A percentile compares a stretch with the other conserved stretches of the same genome.
These are phyloP conservation scores for Apiospora arundinis DNA, from an alignment of 2,329 filamentous ascomycete species.

Conservation along the genomic window DNA sequence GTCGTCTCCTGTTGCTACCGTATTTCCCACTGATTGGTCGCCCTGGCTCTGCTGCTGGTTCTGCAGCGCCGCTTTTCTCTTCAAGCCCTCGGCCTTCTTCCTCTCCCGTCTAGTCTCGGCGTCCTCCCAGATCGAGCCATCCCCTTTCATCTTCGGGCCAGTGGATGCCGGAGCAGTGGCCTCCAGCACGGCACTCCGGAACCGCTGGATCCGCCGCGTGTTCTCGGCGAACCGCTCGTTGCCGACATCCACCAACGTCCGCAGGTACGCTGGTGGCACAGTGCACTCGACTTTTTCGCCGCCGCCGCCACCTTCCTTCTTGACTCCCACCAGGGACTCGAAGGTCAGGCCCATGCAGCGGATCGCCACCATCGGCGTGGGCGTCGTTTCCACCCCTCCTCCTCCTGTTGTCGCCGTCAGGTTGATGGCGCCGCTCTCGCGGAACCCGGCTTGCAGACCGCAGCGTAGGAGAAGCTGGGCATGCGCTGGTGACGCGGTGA, in stretches of 20 bases:
- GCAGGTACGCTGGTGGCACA: constrained; percentile 72
- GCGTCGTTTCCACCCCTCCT: constrained; percentile 40
- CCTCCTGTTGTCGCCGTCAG: constrained; percentile 43
- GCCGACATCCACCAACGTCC: constrained; percentile 69
- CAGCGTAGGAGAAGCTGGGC: constrained; percentile 79
- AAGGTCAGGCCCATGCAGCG: constrained; percentile 83
- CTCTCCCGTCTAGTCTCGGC: constrained; percentile 56
- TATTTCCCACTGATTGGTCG: constrained; percentile 13
- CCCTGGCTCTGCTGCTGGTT: constrained; percentile 28
- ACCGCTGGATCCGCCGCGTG: constrained; percentile 68
- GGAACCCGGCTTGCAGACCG: constrained; percentile 82
- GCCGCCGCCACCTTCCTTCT: constrained; percentile 37
- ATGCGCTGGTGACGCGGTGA: constrained; percentile 75
- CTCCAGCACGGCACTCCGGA: constrained; percentile 57
- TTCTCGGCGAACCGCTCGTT: constrained; percentile 80
- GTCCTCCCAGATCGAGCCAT: constrained; percentile 61
- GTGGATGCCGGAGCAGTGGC: constrained; percentile 35
- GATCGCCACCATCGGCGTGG: constrained; percentile 79
- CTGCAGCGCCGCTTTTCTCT: constrained; percentile 52
- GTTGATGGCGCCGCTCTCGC: constrained; percentile 86
- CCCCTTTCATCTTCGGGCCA: constrained; percentile 44
- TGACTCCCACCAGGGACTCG: constrained; percentile 77
- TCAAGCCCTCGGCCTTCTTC: constrained; percentile 64
- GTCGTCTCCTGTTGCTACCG: constrained; percentile 27
- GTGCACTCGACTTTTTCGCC: constrained; percentile 43